Evolutionary conservation across 306 rosid species (phyloP).

Genomic region (Quercus glauca): DNA sequence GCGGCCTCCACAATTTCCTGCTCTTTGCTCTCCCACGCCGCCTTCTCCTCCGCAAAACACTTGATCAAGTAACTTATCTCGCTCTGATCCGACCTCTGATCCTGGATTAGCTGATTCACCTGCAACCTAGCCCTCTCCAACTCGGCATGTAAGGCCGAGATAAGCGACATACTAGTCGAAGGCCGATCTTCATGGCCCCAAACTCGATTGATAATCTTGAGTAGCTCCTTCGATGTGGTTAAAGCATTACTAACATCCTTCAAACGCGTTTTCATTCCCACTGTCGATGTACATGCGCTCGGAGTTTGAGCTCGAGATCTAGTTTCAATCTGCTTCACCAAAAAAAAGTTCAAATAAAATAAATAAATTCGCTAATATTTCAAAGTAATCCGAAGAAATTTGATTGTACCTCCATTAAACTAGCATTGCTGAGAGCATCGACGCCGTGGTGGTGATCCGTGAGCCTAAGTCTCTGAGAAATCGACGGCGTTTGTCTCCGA

Average conservation of each 20-base stretch:
- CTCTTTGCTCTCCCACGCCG: conserved; percentile 87
- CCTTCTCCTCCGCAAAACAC: conserved; percentile 93
- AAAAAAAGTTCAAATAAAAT: not conserved
- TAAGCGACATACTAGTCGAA: conserved; percentile 85
- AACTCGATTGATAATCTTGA: conserved; percentile 85
- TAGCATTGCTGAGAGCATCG: conserved; percentile 75
- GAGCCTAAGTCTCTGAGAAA: conserved; percentile 64
- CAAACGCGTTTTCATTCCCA: conserved; percentile 63
- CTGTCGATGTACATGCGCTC: conserved; percentile 35
- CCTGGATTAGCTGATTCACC: conserved; percentile 91
- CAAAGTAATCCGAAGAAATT: not conserved
- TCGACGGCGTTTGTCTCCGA: conserved; percentile 62
- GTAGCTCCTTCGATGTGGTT: conserved; percentile 87
- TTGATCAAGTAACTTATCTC: conserved; percentile 82
- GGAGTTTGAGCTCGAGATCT: conserved; percentile 82
- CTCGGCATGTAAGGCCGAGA: conserved; percentile 90
- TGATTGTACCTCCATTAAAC: conserved; percentile 83
- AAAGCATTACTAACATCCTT: conserved; percentile 90
- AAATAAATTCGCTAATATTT: not conserved
- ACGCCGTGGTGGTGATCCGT: conserved; percentile 52
- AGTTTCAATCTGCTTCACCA: conserved; percentile 66
- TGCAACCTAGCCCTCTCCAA: conserved; percentile 90
- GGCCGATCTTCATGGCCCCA: conserved; percentile 92
- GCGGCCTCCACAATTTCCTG: conserved; percentile 88
- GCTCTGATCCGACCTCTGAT: conserved; percentile 72